phyloP scores from a whole-genome alignment of 2,329 filamentous ascomycete genomes.

The Dothideomycetes sp. region DNA sequence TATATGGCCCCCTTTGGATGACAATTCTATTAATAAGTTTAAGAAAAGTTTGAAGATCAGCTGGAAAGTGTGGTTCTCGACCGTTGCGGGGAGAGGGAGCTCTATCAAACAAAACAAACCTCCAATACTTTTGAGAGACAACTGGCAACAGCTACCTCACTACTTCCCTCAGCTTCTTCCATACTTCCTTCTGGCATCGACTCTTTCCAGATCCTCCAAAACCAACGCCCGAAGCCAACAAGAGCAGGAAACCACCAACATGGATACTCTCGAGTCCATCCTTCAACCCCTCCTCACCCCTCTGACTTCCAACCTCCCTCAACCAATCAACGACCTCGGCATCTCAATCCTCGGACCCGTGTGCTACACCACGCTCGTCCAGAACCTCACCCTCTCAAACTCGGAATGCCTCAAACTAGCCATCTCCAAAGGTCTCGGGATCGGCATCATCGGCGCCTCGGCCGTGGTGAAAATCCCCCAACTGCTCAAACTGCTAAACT shows the following conservation, averaged over 20 bases:
- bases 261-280: constrained; percentile 37
- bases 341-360: constrained; percentile 65
- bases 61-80: too few relatives aligned
- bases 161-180: too few relatives aligned
- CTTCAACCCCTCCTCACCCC: constrained; percentile 36
- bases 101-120: too few relatives aligned
- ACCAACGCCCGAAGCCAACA: too few relatives aligned
- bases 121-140: too few relatives aligned
- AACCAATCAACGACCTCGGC: constrained; percentile 64
- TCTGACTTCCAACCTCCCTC: constrained; percentile 47
- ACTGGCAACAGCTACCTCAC: too few relatives aligned
- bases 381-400: constrained; percentile 72
- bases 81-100: too few relatives aligned
- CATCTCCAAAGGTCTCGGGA: constrained; percentile 83
- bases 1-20: too few relatives aligned
- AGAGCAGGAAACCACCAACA: constrained; percentile 24
- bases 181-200: too few relatives aligned
- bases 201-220: too few relatives aligned
- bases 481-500: constrained; percentile 81
- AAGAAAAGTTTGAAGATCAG: too few relatives aligned
- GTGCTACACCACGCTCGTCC: constrained; percentile 80
- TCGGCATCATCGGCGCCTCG: constrained; percentile 85
- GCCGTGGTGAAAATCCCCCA: constrained; percentile 94
- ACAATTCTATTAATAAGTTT: too few relatives aligned
- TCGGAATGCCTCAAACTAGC: constrained; percentile 77